Evolutionary conservation across 2,329 filamentous ascomycete genomes (phyloP), one percentile per base, ranked within the genome.

Genomic region (Exophiala mesophila): DNA sequence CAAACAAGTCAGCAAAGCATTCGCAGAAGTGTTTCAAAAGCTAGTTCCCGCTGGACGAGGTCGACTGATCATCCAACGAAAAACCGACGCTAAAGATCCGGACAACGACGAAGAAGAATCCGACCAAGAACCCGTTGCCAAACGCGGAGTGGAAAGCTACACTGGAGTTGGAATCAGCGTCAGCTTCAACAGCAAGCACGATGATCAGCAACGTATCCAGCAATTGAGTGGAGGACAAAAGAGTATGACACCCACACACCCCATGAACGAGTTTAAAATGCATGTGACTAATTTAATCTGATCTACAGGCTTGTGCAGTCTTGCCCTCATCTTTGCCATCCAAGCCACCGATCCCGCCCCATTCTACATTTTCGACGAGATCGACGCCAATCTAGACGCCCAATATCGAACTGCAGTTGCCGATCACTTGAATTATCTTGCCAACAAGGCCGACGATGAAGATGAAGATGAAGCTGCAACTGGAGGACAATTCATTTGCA

Each of bases 361-460:
- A 1, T 97, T 98, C 74, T 96, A 98, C 63, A 89, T 98, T 58
- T 98, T 98, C 57, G 92, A 98, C 64, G 92, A 98, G 67, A 95
- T 98, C 52, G 92, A 98, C 61, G 92, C 92, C 64, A 98, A 98
- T 62, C 77, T 98, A 17, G 92, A 98, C 63, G 89, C 92, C 1
- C 92, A 98, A 66, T 98, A 98, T 70, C 85, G 92, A 48, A 96
- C 92, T 1, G 90, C 92, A 1, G 92, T 98, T 8, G 92, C 92
- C 2, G 78, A 86, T 43, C 86, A 97, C 70, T 75, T 98, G 16
- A 74, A 90, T 59, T 82, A 81, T 41, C 88, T 88, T 50, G 87
- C 82, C 10, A 70, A 75, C 46, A 78, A 81, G 53, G 76, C 74
- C 10, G 74, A 81, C 59, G 33, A 69, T 59, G 39, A 76, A 70